Evolutionary conservation across 2,329 filamentous ascomycete genomes (phyloP).

Genomic region (Diaporthe helianthi): DNA sequence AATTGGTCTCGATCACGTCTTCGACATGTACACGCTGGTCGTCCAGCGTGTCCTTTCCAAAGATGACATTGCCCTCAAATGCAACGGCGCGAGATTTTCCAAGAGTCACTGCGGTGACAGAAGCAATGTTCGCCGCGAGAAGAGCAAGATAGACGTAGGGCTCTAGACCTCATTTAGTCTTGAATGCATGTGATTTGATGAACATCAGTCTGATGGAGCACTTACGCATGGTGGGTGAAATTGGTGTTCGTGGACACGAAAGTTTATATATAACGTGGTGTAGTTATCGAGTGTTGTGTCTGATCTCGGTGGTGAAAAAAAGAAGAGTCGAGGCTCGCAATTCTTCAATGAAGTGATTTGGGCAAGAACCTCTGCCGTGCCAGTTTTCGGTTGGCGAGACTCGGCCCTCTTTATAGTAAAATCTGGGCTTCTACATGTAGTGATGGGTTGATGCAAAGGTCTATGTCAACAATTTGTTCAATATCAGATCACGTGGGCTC

Average conservation of each 20-base stretch:
- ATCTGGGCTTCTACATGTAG: too few relatives aligned
- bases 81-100: not conserved
- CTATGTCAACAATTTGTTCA: not conserved
- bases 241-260: too few relatives aligned
- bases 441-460: not conserved
- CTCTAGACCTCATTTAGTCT: not conserved
- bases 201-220: not conserved
- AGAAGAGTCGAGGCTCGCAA: not conserved
- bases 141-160: not conserved
- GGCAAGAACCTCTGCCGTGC: too few relatives aligned
- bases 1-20: not conserved
- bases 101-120: not conserved
- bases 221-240: not conserved
- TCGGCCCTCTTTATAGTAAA: not conserved
- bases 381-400: too few relatives aligned
- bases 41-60: not conserved
- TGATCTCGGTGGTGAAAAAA: not conserved
- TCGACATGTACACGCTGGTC: not conserved
- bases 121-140: not conserved
- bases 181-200: not conserved
- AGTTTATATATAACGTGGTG: too few relatives aligned
- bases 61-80: not conserved
- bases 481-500: not conserved
- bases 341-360: not conserved
- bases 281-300: not conserved